Base-by-base conservation (phyloP, 2,329 filamentous ascomycete species). In the Cadophora sp. region DNA sequence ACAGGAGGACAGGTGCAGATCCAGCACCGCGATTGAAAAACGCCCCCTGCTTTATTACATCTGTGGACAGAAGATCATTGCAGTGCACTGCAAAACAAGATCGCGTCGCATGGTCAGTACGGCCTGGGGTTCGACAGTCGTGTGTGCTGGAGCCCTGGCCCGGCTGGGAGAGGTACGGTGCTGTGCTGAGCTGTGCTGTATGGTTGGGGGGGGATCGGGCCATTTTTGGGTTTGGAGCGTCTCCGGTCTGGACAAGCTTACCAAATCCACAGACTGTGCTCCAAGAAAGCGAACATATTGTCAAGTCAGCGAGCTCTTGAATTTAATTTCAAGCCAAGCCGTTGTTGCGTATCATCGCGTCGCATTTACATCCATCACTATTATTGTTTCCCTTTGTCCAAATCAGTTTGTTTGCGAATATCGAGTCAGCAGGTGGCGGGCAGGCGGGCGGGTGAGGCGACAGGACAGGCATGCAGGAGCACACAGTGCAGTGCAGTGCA, bases 331-430 rank as follows among this genome's bases (percentile, higher is more conserved):
- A 24, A 37, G 31, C 22, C n/a, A 26, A 59, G 22, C 31, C 22
- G 31, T 26, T 59, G 29, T 24, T 40, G n/a, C 55, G 26, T 22
- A 12, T 19, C 26, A 53, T 24, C 22, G 34, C 19, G 12, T 22
- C 14, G 40, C 40, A 43, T 37, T n/a, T n/a, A n/a, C 34, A 37
- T 37, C 34, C 40, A 19, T 19, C 40, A 43, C 14, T 12, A 40
- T 43, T 43, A 24, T n/a, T 64, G 37, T 61, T 66, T 64, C 62
- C 62, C 64, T 68, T 71, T 51, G 61, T 63, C 11, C 43, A 48
- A 1, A 48, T 48, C 43, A 43, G 19, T 16, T 19, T 19, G 40
- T 43, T 43, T 43, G 40, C 40, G 40, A 43, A n/a, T n/a, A n/a
- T 43, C 40, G 40, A 43, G 40, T 43, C 40, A 43, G 40, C 1